Evolutionary conservation across 2,329 filamentous ascomycete genomes (phyloP).

Genomic region (Dothideomycetes sp.): DNA sequence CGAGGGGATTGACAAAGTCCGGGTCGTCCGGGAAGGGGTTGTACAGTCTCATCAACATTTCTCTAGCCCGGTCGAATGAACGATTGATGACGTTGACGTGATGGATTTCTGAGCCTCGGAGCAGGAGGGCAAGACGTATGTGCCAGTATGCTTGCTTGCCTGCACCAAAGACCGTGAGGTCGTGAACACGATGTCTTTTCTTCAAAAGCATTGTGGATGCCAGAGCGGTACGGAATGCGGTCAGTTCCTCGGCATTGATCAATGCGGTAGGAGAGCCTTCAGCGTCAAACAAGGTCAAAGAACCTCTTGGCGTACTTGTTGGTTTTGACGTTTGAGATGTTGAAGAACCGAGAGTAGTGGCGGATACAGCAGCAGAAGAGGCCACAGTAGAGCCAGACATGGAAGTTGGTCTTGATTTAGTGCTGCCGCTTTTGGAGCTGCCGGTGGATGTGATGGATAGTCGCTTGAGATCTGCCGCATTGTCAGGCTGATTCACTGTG

Average conservation of each 20-base stretch:
- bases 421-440: neutral
- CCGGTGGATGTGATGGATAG: slow-evolving; percentile 15
- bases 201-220: slow-evolving; percentile 53
- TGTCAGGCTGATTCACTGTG: slow-evolving; percentile 16
- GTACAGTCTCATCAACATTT: slow-evolving; percentile 48
- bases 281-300: slow-evolving; percentile 47
- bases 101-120: slow-evolving; percentile 60
- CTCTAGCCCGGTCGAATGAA: slow-evolving; percentile 50
- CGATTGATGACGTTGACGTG: slow-evolving; percentile 79
- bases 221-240: slow-evolving; percentile 59
- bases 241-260: slow-evolving; percentile 59
- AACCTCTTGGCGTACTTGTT: slow-evolving; percentile 36
- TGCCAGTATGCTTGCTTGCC: slow-evolving; percentile 95
- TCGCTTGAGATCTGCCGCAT: slow-evolving; percentile 21
- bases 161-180: slow-evolving; percentile 74
- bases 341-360: slow-evolving; percentile 22
- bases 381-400: slow-evolving; percentile 15
- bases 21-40: slow-evolving; percentile 30
- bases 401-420: neutral
- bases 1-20: slow-evolving; percentile 27
- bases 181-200: slow-evolving; percentile 60
- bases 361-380: slow-evolving; percentile 9
- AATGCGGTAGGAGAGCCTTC: slow-evolving; percentile 48
- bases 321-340: slow-evolving; percentile 15
- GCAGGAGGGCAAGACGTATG: slow-evolving; percentile 69